These are phyloP conservation scores for Cystofilobasidium macerans DNA, from an alignment of 768 basidiomycete species.

Conservation along the genomic window DNA sequence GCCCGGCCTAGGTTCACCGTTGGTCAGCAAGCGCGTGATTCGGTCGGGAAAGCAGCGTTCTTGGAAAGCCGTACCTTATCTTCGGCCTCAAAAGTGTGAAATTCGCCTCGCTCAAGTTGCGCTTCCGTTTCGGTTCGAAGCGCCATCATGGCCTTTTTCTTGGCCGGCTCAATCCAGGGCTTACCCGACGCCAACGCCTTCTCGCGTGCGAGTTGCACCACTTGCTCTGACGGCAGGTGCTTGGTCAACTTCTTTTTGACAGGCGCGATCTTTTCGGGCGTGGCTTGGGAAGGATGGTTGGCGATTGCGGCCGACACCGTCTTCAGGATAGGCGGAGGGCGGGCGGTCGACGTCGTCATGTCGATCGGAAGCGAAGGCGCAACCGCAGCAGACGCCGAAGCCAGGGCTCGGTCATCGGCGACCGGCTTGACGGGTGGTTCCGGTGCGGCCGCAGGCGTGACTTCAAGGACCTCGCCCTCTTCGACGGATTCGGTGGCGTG, in stretches of 20 bases:
- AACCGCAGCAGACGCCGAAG: no score
- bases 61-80: neutral
- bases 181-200: neutral
- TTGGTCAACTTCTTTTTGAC: neutral
- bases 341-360: no score
- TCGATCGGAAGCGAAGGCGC: no score
- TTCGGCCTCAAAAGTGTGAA: neutral
- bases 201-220: neutral
- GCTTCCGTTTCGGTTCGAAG: neutral
- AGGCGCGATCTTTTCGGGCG: neutral
- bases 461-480: neutral
- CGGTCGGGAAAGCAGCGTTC: neutral
- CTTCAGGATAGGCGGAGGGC: no score
- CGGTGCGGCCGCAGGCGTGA: neutral
- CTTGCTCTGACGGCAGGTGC: neutral
- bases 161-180: neutral
- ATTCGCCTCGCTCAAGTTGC: neutral
- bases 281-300: neutral
- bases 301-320: neutral
- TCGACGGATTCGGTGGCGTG: neutral
- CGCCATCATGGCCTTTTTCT: conserved; percentile 4
- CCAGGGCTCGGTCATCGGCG: neutral
- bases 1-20: neutral
- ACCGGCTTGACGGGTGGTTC: neutral
- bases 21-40: neutral